Conservation (phyloP, 331 rosid genomes). For the Quercus lobata region DNA sequence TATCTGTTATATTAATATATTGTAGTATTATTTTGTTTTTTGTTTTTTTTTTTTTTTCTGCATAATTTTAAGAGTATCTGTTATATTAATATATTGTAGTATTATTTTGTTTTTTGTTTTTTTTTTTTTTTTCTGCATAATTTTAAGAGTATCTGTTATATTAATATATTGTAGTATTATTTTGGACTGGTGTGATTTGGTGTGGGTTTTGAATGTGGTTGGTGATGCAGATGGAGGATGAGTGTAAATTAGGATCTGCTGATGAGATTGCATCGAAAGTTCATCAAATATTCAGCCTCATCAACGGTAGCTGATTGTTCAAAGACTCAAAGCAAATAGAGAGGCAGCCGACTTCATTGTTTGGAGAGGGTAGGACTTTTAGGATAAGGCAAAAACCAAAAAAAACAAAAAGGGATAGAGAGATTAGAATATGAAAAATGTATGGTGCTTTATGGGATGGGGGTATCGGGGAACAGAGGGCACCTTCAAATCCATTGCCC, state of each 20-base stretch:
- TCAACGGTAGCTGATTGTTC: slow-evolving; percentile 41
- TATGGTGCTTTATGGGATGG: slow-evolving; percentile 1
- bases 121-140: not conserved
- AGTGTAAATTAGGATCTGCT: slow-evolving; percentile 64
- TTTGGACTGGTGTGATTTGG: slow-evolving; percentile 7
- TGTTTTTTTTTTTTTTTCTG: not conserved
- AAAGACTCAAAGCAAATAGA: not conserved
- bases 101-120: not conserved
- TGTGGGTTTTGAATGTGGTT: not conserved
- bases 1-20: not conserved
- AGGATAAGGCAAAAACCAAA: not conserved
- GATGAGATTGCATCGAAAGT: slow-evolving; percentile 76
- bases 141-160: not conserved
- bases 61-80: not conserved
- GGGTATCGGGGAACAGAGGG: slow-evolving; percentile 38
- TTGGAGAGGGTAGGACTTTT: not conserved
- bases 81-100: not conserved
- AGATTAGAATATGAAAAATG: slow-evolving; percentile 8
- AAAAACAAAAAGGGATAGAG: slow-evolving; percentile 15
- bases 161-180: too few species aligned
- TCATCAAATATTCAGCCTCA: slow-evolving; percentile 57
- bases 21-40: not conserved
- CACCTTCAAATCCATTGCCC: slow-evolving; percentile 22
- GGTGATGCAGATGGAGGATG: slow-evolving; percentile 79
- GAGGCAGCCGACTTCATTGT: not conserved